These are phyloP conservation scores for Gaeumannomyces sp. DNA, from an alignment of 2,329 filamentous ascomycete species.

Conservation along the genomic window DNA sequence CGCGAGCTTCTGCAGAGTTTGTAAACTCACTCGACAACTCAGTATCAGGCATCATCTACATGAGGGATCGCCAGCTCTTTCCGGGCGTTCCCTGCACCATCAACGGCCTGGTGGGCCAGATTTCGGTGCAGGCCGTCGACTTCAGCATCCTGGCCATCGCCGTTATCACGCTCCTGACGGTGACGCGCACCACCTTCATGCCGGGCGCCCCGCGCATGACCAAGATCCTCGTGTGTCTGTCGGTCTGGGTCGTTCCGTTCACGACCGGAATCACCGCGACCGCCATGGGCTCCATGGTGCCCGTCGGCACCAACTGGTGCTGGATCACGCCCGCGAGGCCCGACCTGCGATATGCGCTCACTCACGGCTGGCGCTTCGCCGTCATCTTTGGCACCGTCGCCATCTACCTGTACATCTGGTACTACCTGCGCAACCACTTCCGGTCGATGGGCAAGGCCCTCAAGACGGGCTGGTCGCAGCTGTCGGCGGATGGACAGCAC, in stretches of 20 bases:
- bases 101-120: conserved; percentile 39
- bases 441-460: neutral
- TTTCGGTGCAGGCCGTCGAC: conserved; percentile 37
- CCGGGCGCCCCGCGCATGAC: conserved; percentile 23
- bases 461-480: conserved; percentile 3
- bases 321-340: conserved; percentile 5
- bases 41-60: conserved; percentile 31
- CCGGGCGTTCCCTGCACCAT: conserved; percentile 29
- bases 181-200: conserved; percentile 26
- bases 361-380: conserved; percentile 6
- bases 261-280: conserved; percentile 28
- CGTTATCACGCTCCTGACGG: conserved; percentile 21
- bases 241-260: conserved; percentile 34
- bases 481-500: neutral
- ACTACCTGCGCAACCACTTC: conserved; percentile 5
- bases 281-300: conserved; percentile 25
- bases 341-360: conserved; percentile 6
- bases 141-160: conserved; percentile 39
- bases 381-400: conserved; percentile 7
- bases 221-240: conserved; percentile 28
- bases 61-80: conserved; percentile 22
- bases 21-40: conserved; percentile 37
- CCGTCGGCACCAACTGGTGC: conserved; percentile 19
- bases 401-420: conserved; percentile 7
- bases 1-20: conserved; percentile 24